Conservation (phyloP, 352 stramenopile genomes). For the Blastocystis sp. region DNA sequence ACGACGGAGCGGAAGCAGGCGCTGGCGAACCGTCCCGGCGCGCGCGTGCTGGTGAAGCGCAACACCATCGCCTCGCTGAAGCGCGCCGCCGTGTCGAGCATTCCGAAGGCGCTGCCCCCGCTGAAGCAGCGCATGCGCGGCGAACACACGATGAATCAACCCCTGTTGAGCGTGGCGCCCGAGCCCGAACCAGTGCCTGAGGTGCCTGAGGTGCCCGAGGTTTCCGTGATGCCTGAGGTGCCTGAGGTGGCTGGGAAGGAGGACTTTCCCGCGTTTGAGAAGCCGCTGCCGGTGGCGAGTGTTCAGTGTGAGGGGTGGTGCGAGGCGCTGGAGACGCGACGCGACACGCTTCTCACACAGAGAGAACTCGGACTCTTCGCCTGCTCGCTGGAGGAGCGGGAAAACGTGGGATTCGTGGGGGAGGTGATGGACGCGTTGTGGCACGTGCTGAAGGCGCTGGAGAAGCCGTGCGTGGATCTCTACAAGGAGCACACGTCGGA, state of each 20-base stretch:
- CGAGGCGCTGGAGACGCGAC: not conserved
- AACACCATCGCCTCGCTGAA: slow-evolving; percentile 5
- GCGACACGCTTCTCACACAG: not conserved
- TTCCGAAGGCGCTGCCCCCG: slow-evolving; percentile 11
- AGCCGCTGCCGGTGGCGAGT: not conserved
- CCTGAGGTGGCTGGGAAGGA: no score
- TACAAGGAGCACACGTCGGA: not conserved
- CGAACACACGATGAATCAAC: not conserved
- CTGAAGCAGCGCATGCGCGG: not conserved
- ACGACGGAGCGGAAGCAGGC: not conserved
- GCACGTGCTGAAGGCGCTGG: not conserved
- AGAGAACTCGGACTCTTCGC: not conserved
- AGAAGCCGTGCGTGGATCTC: not conserved
- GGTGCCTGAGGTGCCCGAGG: not conserved
- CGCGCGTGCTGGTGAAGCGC: slow-evolving; percentile 15
- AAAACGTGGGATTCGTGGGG: not conserved
- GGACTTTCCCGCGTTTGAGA: not conserved
- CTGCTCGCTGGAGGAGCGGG: not conserved
- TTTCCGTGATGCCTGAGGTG: not conserved
- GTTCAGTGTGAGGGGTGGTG: not conserved
- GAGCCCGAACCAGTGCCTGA: not conserved
- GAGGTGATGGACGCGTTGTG: not conserved
- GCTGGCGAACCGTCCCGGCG: slow-evolving; percentile 52
- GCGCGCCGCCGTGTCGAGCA: slow-evolving; percentile 48
- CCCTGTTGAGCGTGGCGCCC: not conserved